phyloP scores from a whole-genome alignment of 495 filamentous ascomycete species.

The Neurospora sublineolata region DNA sequence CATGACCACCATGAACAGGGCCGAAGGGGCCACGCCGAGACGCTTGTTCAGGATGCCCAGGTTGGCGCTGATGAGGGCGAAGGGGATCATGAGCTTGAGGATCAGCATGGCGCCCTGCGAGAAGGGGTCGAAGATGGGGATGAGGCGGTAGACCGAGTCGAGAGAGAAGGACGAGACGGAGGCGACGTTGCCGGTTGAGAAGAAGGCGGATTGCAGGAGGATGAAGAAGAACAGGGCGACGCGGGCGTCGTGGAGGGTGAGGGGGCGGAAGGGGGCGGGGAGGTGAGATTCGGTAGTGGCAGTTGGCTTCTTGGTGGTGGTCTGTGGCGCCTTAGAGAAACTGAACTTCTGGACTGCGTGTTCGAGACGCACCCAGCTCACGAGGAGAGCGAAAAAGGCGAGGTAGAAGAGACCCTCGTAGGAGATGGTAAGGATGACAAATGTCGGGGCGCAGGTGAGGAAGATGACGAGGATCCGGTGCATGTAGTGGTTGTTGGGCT shows the following conservation, averaged over 20 bases:
- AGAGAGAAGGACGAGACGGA: constrained; percentile 91
- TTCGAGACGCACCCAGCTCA: constrained; percentile 86
- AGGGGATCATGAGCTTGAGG: constrained; percentile 86
- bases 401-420: constrained; percentile 98
- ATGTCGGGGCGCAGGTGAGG: constrained; percentile 83
- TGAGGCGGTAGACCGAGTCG: constrained; percentile 80
- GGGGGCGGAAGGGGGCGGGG: constrained; percentile 47
- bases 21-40: constrained; percentile 69
- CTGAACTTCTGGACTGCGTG: constrained; percentile 57
- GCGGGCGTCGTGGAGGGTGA: constrained; percentile 72
- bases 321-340: constrained; percentile 4
- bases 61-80: constrained; percentile 85
- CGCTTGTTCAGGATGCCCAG: constrained; percentile 85
- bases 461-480: constrained; percentile 85
- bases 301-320: constrained; percentile 12
- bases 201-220: constrained; percentile 90
- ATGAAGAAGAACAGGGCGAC: constrained; percentile 90
- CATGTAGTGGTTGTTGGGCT: constrained; percentile 78
- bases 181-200: constrained; percentile 93
- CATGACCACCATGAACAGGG: constrained; percentile 92
- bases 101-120: constrained; percentile 79
- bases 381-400: constrained; percentile 68
- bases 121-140: constrained; percentile 91
- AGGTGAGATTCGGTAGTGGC: constrained; percentile 14
- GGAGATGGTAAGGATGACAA: constrained; percentile 93